Conservation (phyloP, 2,329 filamentous ascomycete genomes). For the Pezicula carpinea region DNA sequence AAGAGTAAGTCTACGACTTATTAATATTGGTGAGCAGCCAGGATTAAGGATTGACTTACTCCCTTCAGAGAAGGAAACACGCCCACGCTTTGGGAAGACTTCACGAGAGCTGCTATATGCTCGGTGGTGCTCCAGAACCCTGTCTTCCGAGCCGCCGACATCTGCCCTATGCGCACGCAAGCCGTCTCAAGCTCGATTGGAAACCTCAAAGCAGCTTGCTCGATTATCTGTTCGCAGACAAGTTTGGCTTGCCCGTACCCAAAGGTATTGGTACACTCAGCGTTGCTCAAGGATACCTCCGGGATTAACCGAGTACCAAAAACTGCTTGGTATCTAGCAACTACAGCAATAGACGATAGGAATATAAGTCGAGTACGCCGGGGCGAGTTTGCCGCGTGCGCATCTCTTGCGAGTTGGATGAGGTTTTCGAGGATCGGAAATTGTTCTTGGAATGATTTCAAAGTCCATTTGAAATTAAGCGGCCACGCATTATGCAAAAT, state of each 20-base stretch:
- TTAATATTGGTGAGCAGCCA: conserved; percentile 34
- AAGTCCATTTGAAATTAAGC: conserved; percentile 36
- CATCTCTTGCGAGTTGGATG: too few species aligned
- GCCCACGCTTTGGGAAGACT: too few species aligned
- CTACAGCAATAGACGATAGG: background rate
- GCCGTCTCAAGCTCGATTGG: too few species aligned
- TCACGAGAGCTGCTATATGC: conserved; percentile 44
- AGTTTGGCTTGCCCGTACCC: too few species aligned
- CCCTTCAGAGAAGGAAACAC: too few species aligned
- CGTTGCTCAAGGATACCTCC: background rate
- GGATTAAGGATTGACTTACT: conserved; percentile 42
- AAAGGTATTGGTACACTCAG: conserved; percentile 31
- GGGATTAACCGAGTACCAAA: background rate
- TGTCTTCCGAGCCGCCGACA: conserved; percentile 19
- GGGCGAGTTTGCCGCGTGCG: too few species aligned
- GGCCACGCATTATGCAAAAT: conserved; percentile 47
- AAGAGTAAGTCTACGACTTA: conserved; percentile 36
- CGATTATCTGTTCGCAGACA: too few species aligned
- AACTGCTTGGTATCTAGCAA: conserved; percentile 9
- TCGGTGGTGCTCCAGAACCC: conserved; percentile 50
- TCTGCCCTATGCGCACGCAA: too few species aligned
- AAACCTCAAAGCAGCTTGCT: too few species aligned
- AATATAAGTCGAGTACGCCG: background rate
- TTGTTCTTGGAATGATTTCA: conserved; percentile 36
- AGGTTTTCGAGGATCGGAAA: conserved; percentile 31